Evolutionary conservation across 305 asterid genomes (phyloP).

Genomic region (Fraxinus nigra): DNA sequence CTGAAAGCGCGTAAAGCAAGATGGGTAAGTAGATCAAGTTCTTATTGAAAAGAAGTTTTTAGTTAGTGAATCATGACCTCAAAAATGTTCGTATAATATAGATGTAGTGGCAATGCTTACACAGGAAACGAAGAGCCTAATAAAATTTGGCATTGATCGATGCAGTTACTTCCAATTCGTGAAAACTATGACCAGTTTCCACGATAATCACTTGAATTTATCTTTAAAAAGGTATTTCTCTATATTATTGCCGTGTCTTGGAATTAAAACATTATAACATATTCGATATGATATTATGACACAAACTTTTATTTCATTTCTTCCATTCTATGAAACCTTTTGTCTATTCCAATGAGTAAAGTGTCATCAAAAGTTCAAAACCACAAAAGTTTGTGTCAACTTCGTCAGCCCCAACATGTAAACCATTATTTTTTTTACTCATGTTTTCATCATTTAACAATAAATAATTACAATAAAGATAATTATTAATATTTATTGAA

Average conservation of each 20-base stretch:
- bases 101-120: too few species aligned
- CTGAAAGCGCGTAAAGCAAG: background rate
- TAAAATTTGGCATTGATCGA: too few species aligned
- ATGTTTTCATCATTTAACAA: slow-evolving; percentile 15
- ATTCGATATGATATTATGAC: too few species aligned
- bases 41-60: too few species aligned
- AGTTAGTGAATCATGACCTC: background rate
- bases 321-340: slow-evolving; percentile 23
- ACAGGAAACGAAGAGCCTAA: too few species aligned
- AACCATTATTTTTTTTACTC: slow-evolving; percentile 12
- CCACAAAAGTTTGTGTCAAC: slow-evolving; percentile 7
- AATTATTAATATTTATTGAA: background rate
- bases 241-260: background rate
- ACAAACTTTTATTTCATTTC: too few species aligned
- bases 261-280: too few species aligned
- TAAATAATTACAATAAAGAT: background rate
- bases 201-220: too few species aligned
- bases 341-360: slow-evolving; percentile 14
- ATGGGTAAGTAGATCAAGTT: background rate
- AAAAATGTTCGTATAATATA: too few species aligned
- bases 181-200: too few species aligned
- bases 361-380: background rate
- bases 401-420: slow-evolving; percentile 8
- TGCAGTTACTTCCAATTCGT: too few species aligned
- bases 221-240: too few species aligned